Evolutionary conservation across 768 basidiomycete species (phyloP).

Genomic region (Amanita rubescens): DNA sequence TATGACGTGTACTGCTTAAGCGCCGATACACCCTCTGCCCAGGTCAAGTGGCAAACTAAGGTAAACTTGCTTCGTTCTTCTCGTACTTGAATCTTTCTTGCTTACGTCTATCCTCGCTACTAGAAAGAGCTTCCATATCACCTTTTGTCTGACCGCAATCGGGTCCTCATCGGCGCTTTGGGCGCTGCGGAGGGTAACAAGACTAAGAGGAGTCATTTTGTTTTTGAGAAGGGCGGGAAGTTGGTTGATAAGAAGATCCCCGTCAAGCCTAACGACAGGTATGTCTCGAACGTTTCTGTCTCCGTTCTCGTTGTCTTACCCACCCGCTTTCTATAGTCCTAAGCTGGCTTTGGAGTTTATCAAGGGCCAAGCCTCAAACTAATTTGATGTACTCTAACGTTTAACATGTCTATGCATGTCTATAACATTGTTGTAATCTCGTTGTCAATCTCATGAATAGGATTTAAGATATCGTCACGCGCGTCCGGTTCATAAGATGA

Average conservation of each 20-base stretch:
- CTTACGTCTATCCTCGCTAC: not conserved
- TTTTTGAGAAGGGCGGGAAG: conserved; percentile 89
- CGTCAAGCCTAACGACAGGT: conserved; percentile 86
- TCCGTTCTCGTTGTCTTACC: not conserved
- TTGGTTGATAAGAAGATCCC: conserved; percentile 79
- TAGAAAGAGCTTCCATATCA: conserved; percentile 84
- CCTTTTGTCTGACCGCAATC: conserved; percentile 85
- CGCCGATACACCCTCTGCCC: conserved; percentile 66
- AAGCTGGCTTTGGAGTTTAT: conserved; percentile 56
- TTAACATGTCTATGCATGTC: not conserved
- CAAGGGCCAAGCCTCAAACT: conserved; percentile 19
- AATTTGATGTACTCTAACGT: not conserved
- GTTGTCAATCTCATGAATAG: too few relatives aligned
- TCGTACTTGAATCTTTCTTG: not conserved
- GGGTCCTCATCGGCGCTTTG: conserved; percentile 67
- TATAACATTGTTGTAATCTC: not conserved
- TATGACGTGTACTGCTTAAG: conserved; percentile 84
- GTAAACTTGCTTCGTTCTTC: conserved; percentile 31
- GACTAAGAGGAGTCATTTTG: conserved; percentile 89
- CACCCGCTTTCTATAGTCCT: conserved; percentile 33
- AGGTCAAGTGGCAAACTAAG: conserved; percentile 84
- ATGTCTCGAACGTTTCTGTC: conserved; percentile 11
- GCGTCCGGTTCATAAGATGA: too few relatives aligned
- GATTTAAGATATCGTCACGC: too few relatives aligned
- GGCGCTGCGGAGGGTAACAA: conserved; percentile 76